Base-by-base conservation (phyloP, 768 basidiomycete genomes). In the Hericium alpestre region DNA sequence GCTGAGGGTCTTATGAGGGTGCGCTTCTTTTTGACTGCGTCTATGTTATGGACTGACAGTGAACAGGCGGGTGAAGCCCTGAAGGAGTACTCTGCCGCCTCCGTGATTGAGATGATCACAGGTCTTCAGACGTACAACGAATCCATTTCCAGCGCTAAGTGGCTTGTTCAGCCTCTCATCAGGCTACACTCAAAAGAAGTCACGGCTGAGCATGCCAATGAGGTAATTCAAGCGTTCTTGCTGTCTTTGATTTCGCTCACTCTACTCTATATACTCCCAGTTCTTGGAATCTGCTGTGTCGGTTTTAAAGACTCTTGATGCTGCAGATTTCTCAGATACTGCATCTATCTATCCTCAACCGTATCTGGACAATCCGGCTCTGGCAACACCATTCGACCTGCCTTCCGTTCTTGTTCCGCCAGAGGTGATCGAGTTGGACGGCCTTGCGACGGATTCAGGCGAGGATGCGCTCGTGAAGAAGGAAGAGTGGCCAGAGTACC, bases 381-480 rank as follows among this genome's bases (percentile, higher is more conserved):
- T 76, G 20, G 63, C 76, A 15, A 67, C 73, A 8, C 78, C 81
- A 1, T 91, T 87, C 61, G 77, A 81, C 32, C 74, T 94, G 10
- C 90, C 90, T 5, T 76, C 81, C 38, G 82, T 93, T 41, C 76
- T 94, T 16, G 90, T 94, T 0, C 91, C 92, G 2, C 92, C 92
- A 1, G 92, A 94, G 68, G 80, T 86, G 22, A 86, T 91, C 27
- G 91, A 93, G 62, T 75, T 90, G 9, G 90, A 91, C 41, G 77
- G 79, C 0, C 71, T 91, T 48, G 76, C 84, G 0, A 76, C 79
- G 0, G 86, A 90, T 52, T 76, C 81, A 16, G 83, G 83, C 16
- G 86, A 86, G 62, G 85, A 87, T 41, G 78, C 83, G 0, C 80
- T 79, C 61, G 77, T 86, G 25, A 87, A 87, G 67, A 89, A 85